Conservation (phyloP, 2,329 filamentous ascomycete species). For the Mollisia scopiformis region DNA sequence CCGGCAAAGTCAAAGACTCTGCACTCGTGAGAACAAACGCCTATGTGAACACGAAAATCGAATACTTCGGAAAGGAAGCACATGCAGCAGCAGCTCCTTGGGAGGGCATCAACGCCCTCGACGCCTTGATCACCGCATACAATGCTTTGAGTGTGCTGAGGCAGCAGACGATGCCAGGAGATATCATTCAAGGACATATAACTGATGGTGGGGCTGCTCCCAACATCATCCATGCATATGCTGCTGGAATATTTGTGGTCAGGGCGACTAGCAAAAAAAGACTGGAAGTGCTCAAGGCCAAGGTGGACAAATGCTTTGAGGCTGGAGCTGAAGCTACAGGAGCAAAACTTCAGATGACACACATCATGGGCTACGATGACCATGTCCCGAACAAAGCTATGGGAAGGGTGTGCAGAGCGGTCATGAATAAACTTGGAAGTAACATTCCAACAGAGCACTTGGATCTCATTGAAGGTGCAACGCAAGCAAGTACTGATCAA, state of each 20-base stretch:
- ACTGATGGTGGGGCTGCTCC: slow-evolving; percentile 41
- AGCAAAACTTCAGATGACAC: slow-evolving; percentile 48
- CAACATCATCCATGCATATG: slow-evolving; percentile 41
- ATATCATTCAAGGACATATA: slow-evolving; percentile 43
- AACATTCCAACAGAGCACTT: slow-evolving; percentile 42
- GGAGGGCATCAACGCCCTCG: slow-evolving; percentile 44
- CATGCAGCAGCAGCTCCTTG: slow-evolving; percentile 44
- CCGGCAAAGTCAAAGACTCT: slow-evolving; percentile 40
- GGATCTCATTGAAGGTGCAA: slow-evolving; percentile 45
- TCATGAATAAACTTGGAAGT: slow-evolving; percentile 46
- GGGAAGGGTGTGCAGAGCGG: slow-evolving; percentile 47
- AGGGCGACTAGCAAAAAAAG: slow-evolving; percentile 47
- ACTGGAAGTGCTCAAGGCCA: slow-evolving; percentile 42
- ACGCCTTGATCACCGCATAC: slow-evolving; percentile 42
- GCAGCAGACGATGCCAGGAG: slow-evolving; percentile 33
- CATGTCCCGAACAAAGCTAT: slow-evolving; percentile 57
- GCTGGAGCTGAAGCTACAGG: slow-evolving; percentile 53
- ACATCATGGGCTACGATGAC: slow-evolving; percentile 51
- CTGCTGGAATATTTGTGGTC: slow-evolving; percentile 43
- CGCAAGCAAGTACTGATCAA: slow-evolving; percentile 61
- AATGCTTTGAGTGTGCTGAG: slow-evolving; percentile 37
- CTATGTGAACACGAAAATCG: slow-evolving; percentile 50
- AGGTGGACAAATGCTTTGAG: slow-evolving; percentile 50
- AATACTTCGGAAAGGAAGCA: slow-evolving; percentile 55
- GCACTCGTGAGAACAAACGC: slow-evolving; percentile 56